These are phyloP conservation scores for Corrigiola litoralis DNA, from an alignment of 179 eudicot genomes.

Conservation along the genomic window DNA sequence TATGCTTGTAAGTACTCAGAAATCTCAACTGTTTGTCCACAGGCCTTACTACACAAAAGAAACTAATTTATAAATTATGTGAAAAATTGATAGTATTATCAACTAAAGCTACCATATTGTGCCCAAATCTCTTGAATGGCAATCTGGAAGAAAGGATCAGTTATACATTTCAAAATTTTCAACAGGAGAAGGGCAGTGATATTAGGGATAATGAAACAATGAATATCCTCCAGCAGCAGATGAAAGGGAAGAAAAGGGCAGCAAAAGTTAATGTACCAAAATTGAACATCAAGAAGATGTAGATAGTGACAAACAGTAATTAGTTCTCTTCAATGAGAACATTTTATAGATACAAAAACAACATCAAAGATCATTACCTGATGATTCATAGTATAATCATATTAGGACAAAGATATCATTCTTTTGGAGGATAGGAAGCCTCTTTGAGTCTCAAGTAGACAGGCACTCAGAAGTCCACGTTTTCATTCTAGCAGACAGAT, in stretches of 20 bases:
- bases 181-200: too few relatives aligned
- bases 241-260: not conserved
- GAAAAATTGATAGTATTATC: too few relatives aligned
- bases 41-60: too few relatives aligned
- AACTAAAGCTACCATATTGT: too few relatives aligned
- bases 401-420: not conserved
- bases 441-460: not conserved
- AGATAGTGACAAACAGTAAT: not conserved
- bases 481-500: too few relatives aligned
- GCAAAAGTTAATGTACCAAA: not conserved
- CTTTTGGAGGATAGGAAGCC: not conserved
- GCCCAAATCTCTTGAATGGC: too few relatives aligned
- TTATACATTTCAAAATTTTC: too few relatives aligned
- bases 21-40: too few relatives aligned
- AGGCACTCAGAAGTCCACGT: not conserved
- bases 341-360: not conserved
- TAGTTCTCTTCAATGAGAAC: not conserved
- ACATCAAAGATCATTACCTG: not conserved
- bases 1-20: too few relatives aligned
- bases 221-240: not conserved
- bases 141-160: too few relatives aligned
- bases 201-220: too few relatives aligned
- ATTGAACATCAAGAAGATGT: not conserved
- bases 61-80: too few relatives aligned
- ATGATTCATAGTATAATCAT: not conserved